Percentiles rank a stretch among this genome's conserved stretches.
phyloP scores from a whole-genome alignment of 2,329 filamentous ascomycete genomes.

The Colletotrichum sojae region DNA sequence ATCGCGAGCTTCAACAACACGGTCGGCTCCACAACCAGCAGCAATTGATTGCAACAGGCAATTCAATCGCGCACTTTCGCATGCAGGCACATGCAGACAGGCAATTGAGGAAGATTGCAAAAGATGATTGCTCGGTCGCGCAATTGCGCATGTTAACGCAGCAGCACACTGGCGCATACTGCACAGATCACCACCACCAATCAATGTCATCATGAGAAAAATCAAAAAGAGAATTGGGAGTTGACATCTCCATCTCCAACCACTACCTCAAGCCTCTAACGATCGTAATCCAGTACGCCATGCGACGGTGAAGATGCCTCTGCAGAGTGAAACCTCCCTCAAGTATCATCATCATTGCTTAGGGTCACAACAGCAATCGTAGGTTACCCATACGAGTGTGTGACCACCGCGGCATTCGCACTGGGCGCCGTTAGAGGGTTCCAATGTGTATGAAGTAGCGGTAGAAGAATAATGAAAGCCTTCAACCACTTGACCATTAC shows the following conservation, averaged over 20 bases:
- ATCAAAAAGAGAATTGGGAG: slow-evolving; percentile 57
- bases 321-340: slow-evolving; percentile 82
- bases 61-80: too few species aligned
- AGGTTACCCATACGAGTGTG: slow-evolving; percentile 78
- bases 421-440: slow-evolving; percentile 73
- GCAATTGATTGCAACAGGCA: neutral
- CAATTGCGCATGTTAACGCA: too few species aligned
- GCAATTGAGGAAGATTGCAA: too few species aligned
- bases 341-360: slow-evolving; percentile 79
- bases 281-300: slow-evolving; percentile 79
- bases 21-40: neutral
- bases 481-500: slow-evolving; percentile 75
- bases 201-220: slow-evolving; percentile 40
- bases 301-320: slow-evolving; percentile 78
- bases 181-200: neutral
- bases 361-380: slow-evolving; percentile 74
- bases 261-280: slow-evolving; percentile 71
- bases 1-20: neutral
- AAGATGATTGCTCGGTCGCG: too few species aligned
- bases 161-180: neutral
- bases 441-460: slow-evolving; percentile 69
- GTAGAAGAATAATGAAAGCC: slow-evolving; percentile 66
- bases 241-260: slow-evolving; percentile 70
- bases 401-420: slow-evolving; percentile 76
- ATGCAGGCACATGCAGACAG: too few species aligned